A percentile compares a stretch with the other conserved stretches of the same genome.
Conservation (phyloP, 1,139 yeast genomes). For the Pichia sp. region DNA sequence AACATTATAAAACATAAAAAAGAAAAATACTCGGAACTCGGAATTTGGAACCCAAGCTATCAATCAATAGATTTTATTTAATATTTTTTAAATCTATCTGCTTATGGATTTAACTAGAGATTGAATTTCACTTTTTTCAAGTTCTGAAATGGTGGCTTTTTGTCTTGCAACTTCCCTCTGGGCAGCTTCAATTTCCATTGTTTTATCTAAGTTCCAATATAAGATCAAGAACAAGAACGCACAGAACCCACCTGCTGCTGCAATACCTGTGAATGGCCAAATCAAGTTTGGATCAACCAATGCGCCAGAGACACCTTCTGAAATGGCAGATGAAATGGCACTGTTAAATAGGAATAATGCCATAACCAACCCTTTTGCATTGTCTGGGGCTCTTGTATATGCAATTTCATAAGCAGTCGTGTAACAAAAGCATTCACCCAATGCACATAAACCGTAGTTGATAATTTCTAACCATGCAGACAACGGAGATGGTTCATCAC, state of each 20-base stretch:
- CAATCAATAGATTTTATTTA: too few relatives aligned
- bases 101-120: background rate
- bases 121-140: constrained; percentile 2
- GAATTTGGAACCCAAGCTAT: too few relatives aligned
- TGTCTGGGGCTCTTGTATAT: constrained; percentile 60
- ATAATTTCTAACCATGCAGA: constrained; percentile 52
- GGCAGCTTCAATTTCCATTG: constrained; percentile 37
- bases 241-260: constrained; percentile 39
- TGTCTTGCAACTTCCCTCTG: constrained; percentile 15
- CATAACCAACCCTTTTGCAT: constrained; percentile 65
- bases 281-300: constrained; percentile 48
- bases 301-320: constrained; percentile 51
- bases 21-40: too few relatives aligned
- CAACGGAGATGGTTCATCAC: constrained; percentile 43
- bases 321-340: constrained; percentile 54
- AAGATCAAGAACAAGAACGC: constrained; percentile 40
- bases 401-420: constrained; percentile 67
- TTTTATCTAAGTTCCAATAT: constrained; percentile 48
- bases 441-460: constrained; percentile 49
- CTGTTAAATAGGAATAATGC: constrained; percentile 57
- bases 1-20: too few relatives aligned
- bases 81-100: background rate
- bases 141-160: background rate
- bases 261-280: constrained; percentile 50
- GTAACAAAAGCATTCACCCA: constrained; percentile 63